Base-by-base conservation (phyloP, 2,329 filamentous ascomycete genomes). In the Blastomyces gilchristii region DNA sequence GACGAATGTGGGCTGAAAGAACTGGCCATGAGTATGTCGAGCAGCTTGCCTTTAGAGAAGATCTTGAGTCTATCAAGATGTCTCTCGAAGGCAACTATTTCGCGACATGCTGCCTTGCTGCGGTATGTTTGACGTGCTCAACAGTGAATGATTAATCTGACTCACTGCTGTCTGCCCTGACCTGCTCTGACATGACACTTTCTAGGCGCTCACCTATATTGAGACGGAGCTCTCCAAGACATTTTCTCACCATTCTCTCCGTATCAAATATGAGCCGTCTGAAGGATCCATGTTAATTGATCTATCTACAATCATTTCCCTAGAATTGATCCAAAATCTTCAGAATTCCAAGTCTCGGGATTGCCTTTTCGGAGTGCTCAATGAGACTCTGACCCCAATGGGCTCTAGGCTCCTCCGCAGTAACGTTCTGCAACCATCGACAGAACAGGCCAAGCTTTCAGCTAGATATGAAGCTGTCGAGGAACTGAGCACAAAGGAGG, bases 211-310 rank as follows among this genome's bases (percentile, higher is more conserved):
- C 72, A 90, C 90, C 69, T 96, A 90, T 72, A 83, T 95, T 57
- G 89, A 96, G 63, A 75, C 87, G 0, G 84, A 85, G 7, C 81
- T 91, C 65, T 81, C 81, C 3, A 81, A 87, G 64, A 84, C 82
- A 0, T 94, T 96, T 71, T 81, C 85, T 3, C 80, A 82, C n/a
- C 87, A 94, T 71, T 92, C 92, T 25, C 82, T 97, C 41, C 85
- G 91, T 3, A 88, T 97, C 70, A 87, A 86, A 66, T 97, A 96
- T 68, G 87, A 93, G 69, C 88, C 91, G 0, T 91, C 91, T 0
- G 90, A 96, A 71, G 89, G 93, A 31, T 90, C 91, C 0, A 96
- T 97, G 92, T 90, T 96, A 84, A 95, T 97, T 68, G 93, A 97
- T 70, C 82, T 94, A 2, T 88, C 90, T 0, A 96, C 92, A 0